Evolutionary conservation across 805 yeast genomes (phyloP), one percentile per base, ranked within the genome.

Genomic region (Wickerhamomyces silvicola): DNA sequence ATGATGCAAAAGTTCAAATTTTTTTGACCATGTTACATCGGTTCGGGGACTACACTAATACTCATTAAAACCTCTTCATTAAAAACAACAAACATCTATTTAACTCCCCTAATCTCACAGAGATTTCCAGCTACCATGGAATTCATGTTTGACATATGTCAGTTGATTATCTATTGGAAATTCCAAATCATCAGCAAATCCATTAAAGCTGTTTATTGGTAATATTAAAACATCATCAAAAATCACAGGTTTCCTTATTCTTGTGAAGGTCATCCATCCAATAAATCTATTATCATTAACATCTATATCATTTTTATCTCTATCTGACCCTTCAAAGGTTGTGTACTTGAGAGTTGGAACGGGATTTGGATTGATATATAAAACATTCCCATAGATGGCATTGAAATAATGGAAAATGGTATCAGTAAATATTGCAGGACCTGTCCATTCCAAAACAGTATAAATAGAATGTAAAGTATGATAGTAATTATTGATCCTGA

Each of bases 141-240:
- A 75, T 62, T 62, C 60, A 48, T 75, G 82, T 37, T 67, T 60
- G 2, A 67, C 78, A 43, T 67, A 72, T 4, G 80, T 80, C 55
- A 69, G 41, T 6, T 56, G 57, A 46, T 75, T 64, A 3, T 35
- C 33, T 3, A 50, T 48, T 11, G 47, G 36, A 28, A 80, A 56
- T 4, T 81, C 81, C 80, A 73, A 75, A 37, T 71, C 78, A 6
- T 70, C 70, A 20, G 74, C 78, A 28, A 68, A 75, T 0, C 81
- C 81, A 39, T 74, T 65, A 45, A 75, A 75, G 12, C 75, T 59
- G 2, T 81, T 75, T 33, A 75, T 75, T 17, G 88, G 88, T 36
- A 80, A 59, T 3, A 81, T 64, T 54, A 81, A 53, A 10, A 81
- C 72, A 54, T 81, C 87, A 41, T 79, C 81, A 3, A 75, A 42